Percentiles rank a stretch among this genome's conserved stretches.
These are phyloP conservation scores for Nitzschia palea DNA, from an alignment of 108 stramenopile genomes.

Conservation along the genomic window DNA sequence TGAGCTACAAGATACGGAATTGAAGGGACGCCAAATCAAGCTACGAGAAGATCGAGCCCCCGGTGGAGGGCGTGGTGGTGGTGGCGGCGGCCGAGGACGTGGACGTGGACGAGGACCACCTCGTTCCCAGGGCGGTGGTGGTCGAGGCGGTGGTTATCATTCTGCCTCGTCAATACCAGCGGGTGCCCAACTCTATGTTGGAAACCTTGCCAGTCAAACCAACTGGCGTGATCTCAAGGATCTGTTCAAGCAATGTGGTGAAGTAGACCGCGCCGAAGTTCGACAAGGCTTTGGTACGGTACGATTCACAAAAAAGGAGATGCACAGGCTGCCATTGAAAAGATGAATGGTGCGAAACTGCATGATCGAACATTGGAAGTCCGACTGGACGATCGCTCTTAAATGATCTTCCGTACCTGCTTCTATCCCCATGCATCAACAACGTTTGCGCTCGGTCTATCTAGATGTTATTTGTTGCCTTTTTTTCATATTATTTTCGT, in stretches of 20 bases:
- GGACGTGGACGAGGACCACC: slow-evolving; percentile 32
- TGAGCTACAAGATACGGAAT: slow-evolving; percentile 74
- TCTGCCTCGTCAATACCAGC: background rate
- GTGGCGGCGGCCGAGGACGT: slow-evolving; percentile 44
- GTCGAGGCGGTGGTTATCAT: slow-evolving; percentile 10
- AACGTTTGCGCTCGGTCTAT: too few relatives aligned
- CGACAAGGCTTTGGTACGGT: slow-evolving; percentile 88
- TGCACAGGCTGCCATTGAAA: slow-evolving; percentile 77
- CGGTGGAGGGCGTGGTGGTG: slow-evolving; percentile 30
- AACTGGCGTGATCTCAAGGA: slow-evolving; percentile 90
- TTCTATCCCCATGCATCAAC: too few relatives aligned
- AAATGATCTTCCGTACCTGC: too few relatives aligned
- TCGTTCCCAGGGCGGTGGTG: slow-evolving; percentile 23
- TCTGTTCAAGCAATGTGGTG: slow-evolving; percentile 75
- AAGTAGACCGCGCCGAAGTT: slow-evolving; percentile 80
- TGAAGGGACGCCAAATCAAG: slow-evolving; percentile 83
- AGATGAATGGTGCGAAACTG: slow-evolving; percentile 79
- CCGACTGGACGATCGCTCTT: slow-evolving; percentile 62
- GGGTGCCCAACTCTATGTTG: slow-evolving; percentile 72
- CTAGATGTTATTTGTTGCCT: too few relatives aligned
- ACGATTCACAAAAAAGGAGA: slow-evolving; percentile 75
- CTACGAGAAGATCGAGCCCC: slow-evolving; percentile 83
- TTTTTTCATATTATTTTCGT: too few relatives aligned
- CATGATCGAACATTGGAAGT: slow-evolving; percentile 75
- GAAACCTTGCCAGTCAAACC: slow-evolving; percentile 81